Evolutionary conservation across 164 flowering plant genomes (phyloP), one percentile per base, ranked within the genome.

Genomic region (Saururus chinensis): DNA sequence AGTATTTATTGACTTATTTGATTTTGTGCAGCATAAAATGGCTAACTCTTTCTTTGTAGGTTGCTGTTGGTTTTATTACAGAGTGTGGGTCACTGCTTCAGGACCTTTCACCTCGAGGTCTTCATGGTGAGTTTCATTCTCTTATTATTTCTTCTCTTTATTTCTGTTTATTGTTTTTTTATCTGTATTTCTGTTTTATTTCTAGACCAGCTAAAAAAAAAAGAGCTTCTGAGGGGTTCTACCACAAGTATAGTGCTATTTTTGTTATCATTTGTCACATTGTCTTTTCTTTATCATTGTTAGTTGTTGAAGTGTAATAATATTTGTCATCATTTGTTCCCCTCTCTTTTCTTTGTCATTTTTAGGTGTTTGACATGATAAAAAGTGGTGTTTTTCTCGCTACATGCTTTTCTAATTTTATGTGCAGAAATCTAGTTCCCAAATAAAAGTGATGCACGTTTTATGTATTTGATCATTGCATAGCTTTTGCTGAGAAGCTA

Each of bases 61-160:
- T 91, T 16, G 96, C 97, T 26, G 97, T 86, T 62, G 95, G 96
- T 1, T 95, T 95, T 75, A 88, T 89, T 4, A 95, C 85, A 9
- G 96, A 95, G 66, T 95, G 99, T 68, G 99, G 99, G 16, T 83
- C 95, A 0, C 76, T 87, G 42, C 88, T 95, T 60, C 95, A 91
- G 67, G 99, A 93, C 58, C 81, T 88, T 61, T 80, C 88, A 1
- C 95, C 99, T 5, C 76, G 82, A 66, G 96, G 95, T 24, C 76
- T 95, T 53, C 92, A 82, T 75, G 97, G 99, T 92, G 67, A 62
- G 86, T 30, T 2, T 30, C 6, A 30, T 30, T 30, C 6, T 30
- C 37, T 30, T 30, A 6, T 30, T 30, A 6, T 30, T 30, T 30
- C 37, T 2, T 30, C 37, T 30, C 6, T 30, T 30, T 30, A 30